These are phyloP conservation scores for Bidens hawaiensis DNA, from an alignment of 140 eudicot genomes.

Conservation along the genomic window DNA sequence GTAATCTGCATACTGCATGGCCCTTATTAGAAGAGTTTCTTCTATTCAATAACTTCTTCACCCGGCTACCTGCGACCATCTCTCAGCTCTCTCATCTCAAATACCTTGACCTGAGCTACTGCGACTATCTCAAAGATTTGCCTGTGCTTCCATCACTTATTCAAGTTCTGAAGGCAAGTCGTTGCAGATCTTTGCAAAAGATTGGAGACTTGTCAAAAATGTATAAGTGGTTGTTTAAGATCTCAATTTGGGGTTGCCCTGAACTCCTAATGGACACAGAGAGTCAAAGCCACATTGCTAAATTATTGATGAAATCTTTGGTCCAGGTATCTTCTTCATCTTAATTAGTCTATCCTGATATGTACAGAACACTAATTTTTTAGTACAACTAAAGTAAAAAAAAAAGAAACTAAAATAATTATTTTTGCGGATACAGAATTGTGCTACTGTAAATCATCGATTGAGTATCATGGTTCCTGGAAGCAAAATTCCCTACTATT, in stretches of 20 bases:
- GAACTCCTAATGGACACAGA: not conserved
- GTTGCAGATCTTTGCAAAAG: not conserved
- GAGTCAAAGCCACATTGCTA: not conserved
- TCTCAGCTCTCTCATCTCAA: not conserved
- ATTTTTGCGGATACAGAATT: not conserved
- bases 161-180: conserved; percentile 5
- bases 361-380: not conserved
- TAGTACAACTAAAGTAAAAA: not conserved
- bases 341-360: not conserved
- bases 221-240: conserved; percentile 1
- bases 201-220: not conserved
- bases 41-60: not conserved
- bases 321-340: not conserved
- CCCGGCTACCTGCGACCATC: not conserved
- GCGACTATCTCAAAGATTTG: not conserved
- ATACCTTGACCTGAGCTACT: not conserved
- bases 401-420: no score
- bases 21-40: not conserved
- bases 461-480: not conserved
- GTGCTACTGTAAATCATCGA: conserved; percentile 12
- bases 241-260: not conserved
- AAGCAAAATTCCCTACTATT: not conserved
- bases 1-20: not conserved
- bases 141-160: conserved; percentile 5
- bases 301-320: not conserved